phyloP scores from a whole-genome alignment of 2,329 filamentous ascomycete species.

The Blumeriella jaapii region DNA sequence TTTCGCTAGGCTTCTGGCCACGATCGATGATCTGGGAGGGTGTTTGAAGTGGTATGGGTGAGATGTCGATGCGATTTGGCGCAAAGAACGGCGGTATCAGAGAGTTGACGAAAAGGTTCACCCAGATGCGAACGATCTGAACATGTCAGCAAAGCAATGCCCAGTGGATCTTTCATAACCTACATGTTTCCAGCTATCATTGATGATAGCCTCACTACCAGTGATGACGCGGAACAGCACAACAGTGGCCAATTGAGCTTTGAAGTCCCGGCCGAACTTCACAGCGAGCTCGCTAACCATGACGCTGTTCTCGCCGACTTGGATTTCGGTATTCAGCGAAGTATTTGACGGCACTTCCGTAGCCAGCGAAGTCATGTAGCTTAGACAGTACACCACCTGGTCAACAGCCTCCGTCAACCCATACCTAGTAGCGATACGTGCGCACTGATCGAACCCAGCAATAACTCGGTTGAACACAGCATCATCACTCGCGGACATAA shows the following conservation, averaged over 20 bases:
- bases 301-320: constrained; percentile 80
- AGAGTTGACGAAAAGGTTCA: constrained; percentile 94
- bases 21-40: constrained; percentile 90
- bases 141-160: constrained; percentile 29
- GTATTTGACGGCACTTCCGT: constrained; percentile 70
- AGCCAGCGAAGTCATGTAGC: constrained; percentile 80
- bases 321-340: constrained; percentile 85
- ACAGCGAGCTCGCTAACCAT: constrained; percentile 99
- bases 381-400: constrained; percentile 81
- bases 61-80: constrained; percentile 56
- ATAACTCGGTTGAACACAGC: constrained; percentile 89
- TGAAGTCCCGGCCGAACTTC: constrained; percentile 85
- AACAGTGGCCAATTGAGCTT: constrained; percentile 84
- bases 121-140: constrained; percentile 79
- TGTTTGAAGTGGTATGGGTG: constrained; percentile 77
- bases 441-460: constrained; percentile 91
- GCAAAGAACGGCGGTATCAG: constrained; percentile 73
- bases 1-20: constrained; percentile 64
- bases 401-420: constrained; percentile 77
- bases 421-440: constrained; percentile 80
- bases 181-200: constrained; percentile 68
- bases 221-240: constrained; percentile 90
- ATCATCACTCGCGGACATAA: constrained; percentile 97
- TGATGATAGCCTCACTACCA: constrained; percentile 68
- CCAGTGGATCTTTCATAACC: constrained; percentile 28